Evolutionary conservation across 2,329 filamentous ascomycete species (phyloP).

Genomic region (Talaromyces funiculosus): DNA sequence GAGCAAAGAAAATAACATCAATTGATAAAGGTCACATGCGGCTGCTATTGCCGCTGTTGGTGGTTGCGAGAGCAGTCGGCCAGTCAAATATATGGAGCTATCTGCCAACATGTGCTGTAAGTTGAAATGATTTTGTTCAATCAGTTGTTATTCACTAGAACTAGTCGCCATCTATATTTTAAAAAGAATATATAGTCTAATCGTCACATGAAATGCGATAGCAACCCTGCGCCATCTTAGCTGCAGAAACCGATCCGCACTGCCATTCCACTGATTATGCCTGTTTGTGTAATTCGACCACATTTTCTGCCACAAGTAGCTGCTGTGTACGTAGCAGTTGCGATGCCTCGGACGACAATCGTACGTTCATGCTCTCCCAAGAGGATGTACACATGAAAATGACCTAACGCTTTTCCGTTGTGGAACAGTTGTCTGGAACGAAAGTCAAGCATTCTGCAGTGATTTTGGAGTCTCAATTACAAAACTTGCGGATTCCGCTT

Average conservation of each 20-base stretch:
- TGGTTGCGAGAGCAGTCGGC: not conserved
- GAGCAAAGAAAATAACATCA: not conserved
- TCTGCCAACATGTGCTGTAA: conserved; percentile 8
- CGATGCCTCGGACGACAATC: not conserved
- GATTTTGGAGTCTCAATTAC: conserved; percentile 4
- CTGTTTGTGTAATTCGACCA: conserved; percentile 1
- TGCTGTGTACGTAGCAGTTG: conserved; percentile 9
- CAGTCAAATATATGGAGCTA: conserved; percentile 7
- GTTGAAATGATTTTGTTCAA: not conserved
- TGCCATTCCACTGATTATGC: conserved; percentile 9
- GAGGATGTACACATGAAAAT: not conserved
- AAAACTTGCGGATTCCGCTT: conserved; percentile 1
- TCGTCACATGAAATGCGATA: not conserved
- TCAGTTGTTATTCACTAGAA: not conserved
- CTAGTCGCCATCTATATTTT: not conserved
- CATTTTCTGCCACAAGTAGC: not conserved
- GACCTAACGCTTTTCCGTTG: not conserved
- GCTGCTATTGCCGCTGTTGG: not conserved
- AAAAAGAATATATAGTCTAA: not conserved
- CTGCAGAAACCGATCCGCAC: not conserved
- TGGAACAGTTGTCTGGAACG: not conserved
- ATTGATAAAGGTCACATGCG: not conserved
- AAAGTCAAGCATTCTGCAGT: conserved; percentile 6
- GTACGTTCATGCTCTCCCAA: not conserved
- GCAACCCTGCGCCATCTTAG: conserved; percentile 7